Evolutionary conservation across 23 red algal species (phyloP), one percentile per base, ranked within the genome.

Genomic region (Agarophyton chilense): DNA sequence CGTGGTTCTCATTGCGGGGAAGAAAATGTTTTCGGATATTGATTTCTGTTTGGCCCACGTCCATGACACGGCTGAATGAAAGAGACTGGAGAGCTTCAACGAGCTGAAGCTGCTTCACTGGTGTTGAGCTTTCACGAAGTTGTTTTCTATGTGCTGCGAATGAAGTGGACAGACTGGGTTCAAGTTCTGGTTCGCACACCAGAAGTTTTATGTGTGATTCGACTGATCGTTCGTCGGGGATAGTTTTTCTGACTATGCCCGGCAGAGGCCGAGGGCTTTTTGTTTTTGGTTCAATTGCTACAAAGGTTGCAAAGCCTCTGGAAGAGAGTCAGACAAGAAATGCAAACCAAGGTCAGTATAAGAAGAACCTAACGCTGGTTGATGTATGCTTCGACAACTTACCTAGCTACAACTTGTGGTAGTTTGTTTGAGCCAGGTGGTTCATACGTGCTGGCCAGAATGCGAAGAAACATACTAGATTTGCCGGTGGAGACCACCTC

Each of bases 21-120:
- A 86, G 65, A 22, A 86, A 86, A 10, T 86, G 81, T 51, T 86
- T 86, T 49, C 81, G 81, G 32, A 86, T 70, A 7, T 10, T 55
- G 29, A 86, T 53, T 44, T 44, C 28, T 25, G 77, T 81, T 39
- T 60, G 49, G n/a, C 12, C 17, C 38, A 62, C 53, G 40, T 72
- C 16, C 65, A 72, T 2, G 16, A 43, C 31, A n/a, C 39, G 34
- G 16, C 29, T 63, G 53, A 81, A 81, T 13, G 77, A 39, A 26
- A 58, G 22, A 6, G 47, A 31, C 26, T 43, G 12, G 3, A 81
- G 57, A 40, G 8, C 21, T 22, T 81, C 52, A 16, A 81, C 14
- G 39, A 24, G 17, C 1, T 72, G 8, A 7, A 43, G 2, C 13
- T 72, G 36, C 17, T 24, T 40, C 42, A 42, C 36, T 3, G 65